Conservation (phyloP, 2,329 filamentous ascomycete genomes). For the Amphichorda felina region DNA sequence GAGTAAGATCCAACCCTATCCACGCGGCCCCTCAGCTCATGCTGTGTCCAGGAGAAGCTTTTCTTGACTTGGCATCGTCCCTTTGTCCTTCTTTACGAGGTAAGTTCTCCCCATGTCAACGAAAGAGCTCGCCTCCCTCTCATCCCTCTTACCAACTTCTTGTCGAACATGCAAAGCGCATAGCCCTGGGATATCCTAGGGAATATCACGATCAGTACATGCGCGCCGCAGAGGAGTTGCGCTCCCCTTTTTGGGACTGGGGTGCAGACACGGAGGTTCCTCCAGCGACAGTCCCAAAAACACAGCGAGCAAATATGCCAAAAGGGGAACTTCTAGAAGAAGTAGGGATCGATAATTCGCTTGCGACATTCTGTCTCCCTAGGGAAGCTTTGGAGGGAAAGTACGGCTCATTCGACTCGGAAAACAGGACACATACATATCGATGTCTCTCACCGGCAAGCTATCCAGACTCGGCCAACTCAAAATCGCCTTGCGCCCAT, state of each 20-base stretch:
- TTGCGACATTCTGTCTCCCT: constrained; percentile 39
- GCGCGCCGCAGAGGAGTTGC: constrained; percentile 31
- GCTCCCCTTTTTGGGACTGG: constrained; percentile 46
- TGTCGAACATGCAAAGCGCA: constrained; percentile 28
- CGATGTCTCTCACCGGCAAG: constrained; percentile 23
- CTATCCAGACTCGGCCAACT: constrained; percentile 27
- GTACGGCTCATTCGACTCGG: constrained; percentile 21
- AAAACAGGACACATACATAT: constrained; percentile 21
- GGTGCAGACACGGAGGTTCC: constrained; percentile 29
- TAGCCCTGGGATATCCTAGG: constrained; percentile 31
- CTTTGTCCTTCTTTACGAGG: constrained; percentile 42
- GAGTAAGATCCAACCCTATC: constrained; percentile 21
- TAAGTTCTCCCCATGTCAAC: constrained; percentile 11
- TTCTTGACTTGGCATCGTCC: constrained; percentile 45
- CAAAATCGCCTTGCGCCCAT: constrained; percentile 15
- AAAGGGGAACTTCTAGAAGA: constrained; percentile 15
- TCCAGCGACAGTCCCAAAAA: constrained; percentile 19
- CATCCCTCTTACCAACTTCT: constrained; percentile 44
- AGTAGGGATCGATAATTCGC: constrained; percentile 34
- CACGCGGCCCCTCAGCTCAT: background rate
- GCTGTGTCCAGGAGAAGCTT: constrained; percentile 26
- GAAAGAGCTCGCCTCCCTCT: too few species aligned
- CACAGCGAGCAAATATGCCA: constrained; percentile 27
- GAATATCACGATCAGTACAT: constrained; percentile 22
- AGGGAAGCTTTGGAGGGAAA: constrained; percentile 20